These are phyloP conservation scores for Backusella sp. DNA, from an alignment of 192 early-diverging fungal species.

Conservation along the genomic window DNA sequence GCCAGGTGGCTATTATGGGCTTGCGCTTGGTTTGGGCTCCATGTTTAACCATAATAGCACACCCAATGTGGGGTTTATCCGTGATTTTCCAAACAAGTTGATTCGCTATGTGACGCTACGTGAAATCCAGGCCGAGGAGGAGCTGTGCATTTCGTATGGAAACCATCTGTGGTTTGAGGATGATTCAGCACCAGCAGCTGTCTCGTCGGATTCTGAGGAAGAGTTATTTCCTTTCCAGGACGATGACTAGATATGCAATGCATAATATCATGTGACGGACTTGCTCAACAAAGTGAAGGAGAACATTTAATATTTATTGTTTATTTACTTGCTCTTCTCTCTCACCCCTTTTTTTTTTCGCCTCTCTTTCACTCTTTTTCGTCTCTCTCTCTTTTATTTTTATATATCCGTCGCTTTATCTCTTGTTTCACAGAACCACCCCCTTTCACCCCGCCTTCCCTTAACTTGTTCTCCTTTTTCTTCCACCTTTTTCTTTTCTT, in stretches of 20 bases:
- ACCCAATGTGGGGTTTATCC: conserved; percentile 61
- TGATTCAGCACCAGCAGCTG: conserved; percentile 13
- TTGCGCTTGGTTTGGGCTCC: conserved; percentile 63
- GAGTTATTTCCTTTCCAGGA: conserved; percentile 15
- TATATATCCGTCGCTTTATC: not conserved
- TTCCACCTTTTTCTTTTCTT: not conserved
- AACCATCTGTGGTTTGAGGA: conserved; percentile 64
- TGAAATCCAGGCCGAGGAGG: conserved; percentile 53
- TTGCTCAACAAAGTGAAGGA: not conserved
- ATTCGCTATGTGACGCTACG: conserved; percentile 56
- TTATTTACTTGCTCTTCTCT: not conserved
- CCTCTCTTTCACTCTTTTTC: not conserved
- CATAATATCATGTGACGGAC: conserved; percentile 14
- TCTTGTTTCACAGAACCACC: not conserved
- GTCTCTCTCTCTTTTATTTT: not conserved
- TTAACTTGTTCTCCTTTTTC: not conserved
- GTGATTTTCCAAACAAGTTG: conserved; percentile 52
- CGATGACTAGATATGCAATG: conserved; percentile 5
- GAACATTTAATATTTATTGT: not conserved
- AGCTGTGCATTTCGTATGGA: conserved; percentile 69
- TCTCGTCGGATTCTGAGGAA: conserved; percentile 4
- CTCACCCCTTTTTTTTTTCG: not conserved
- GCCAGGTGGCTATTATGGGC: conserved; percentile 50
- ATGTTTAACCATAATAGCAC: conserved; percentile 64
- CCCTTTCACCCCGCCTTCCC: not conserved